These are phyloP conservation scores for Cytospora leucostoma DNA, from an alignment of 2,329 filamentous ascomycete species.

Conservation along the genomic window DNA sequence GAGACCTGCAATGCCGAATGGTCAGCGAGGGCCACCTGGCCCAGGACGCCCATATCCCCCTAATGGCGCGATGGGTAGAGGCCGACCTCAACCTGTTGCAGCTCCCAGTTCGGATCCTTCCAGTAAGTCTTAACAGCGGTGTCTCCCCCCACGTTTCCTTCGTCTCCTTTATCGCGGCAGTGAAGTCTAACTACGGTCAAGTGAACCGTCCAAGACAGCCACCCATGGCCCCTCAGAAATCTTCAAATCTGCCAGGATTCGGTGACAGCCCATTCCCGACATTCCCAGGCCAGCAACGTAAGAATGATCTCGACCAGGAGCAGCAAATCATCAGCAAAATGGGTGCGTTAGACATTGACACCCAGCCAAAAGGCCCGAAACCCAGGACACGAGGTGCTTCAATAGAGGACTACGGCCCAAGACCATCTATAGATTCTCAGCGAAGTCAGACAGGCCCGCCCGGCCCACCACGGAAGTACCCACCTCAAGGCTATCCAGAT, in stretches of 20 bases:
- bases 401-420: conserved; percentile 34
- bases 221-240: conserved; percentile 29
- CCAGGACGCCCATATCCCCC: conserved; percentile 39
- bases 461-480: conserved; percentile 40
- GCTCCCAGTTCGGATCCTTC: conserved; percentile 44
- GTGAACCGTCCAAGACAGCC: conserved; percentile 35
- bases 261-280: conserved; percentile 45
- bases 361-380: conserved; percentile 22
- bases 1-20: conserved; percentile 44
- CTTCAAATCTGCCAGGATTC: conserved; percentile 37
- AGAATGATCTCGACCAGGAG: conserved; percentile 45
- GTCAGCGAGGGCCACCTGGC: conserved; percentile 38
- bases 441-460: conserved; percentile 39
- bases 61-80: conserved; percentile 40
- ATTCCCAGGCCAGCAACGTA: conserved; percentile 44
- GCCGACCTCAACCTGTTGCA: conserved; percentile 43
- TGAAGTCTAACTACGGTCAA: conserved; percentile 28
- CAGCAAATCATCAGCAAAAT: conserved; percentile 45
- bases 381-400: conserved; percentile 30
- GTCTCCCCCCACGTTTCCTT: conserved; percentile 4
- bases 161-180: conserved; percentile 14
- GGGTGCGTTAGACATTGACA: conserved; percentile 42
- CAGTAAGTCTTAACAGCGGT: conserved; percentile 37
- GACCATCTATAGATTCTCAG: conserved; percentile 40
- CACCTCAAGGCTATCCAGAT: conserved; percentile 41